Evolutionary conservation across 2,329 filamentous ascomycete species (phyloP).

Genomic region (Leptosphaerulina australis): DNA sequence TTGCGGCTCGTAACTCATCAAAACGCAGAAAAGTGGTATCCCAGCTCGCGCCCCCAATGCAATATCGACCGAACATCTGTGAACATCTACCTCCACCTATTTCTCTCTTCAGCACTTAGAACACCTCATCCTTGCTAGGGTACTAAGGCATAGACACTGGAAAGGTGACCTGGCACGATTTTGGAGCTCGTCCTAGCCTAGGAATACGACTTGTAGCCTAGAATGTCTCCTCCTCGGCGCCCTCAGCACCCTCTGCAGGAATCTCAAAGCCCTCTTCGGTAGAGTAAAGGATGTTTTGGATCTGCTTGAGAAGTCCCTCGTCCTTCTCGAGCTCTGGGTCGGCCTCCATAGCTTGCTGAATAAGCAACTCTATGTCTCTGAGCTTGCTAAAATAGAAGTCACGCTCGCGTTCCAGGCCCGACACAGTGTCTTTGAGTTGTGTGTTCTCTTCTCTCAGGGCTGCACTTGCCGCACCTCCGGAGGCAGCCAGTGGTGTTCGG

Average conservation of each 20-base stretch:
- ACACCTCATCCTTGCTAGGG: not conserved
- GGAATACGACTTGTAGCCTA: conserved; percentile 17
- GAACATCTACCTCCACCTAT: conserved; percentile 17
- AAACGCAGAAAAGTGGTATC: conserved; percentile 42
- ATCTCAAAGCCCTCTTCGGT: conserved; percentile 89
- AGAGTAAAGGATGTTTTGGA: conserved; percentile 95
- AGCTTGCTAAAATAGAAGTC: conserved; percentile 99
- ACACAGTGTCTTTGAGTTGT: conserved; percentile 92
- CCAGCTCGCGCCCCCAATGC: conserved; percentile 42
- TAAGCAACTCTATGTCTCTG: conserved; percentile 90
- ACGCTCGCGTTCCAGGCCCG: conserved; percentile 89
- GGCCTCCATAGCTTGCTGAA: conserved; percentile 91
- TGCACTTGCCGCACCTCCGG: conserved; percentile 65
- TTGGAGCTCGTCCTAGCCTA: not conserved
- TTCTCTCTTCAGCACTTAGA: conserved; percentile 56
- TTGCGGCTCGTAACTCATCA: conserved; percentile 30
- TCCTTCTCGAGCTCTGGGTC: conserved; percentile 94
- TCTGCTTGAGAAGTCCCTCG: conserved; percentile 90
- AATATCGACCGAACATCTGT: conserved; percentile 26
- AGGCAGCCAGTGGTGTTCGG: conserved; percentile 48
- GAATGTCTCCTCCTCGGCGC: conserved; percentile 72
- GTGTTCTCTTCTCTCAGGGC: conserved; percentile 84
- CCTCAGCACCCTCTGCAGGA: conserved; percentile 73
- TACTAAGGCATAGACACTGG: not conserved
- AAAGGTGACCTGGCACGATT: not conserved